Evolutionary conservation across 805 yeast species (phyloP).

Genomic region (Yarrowia sp.): DNA sequence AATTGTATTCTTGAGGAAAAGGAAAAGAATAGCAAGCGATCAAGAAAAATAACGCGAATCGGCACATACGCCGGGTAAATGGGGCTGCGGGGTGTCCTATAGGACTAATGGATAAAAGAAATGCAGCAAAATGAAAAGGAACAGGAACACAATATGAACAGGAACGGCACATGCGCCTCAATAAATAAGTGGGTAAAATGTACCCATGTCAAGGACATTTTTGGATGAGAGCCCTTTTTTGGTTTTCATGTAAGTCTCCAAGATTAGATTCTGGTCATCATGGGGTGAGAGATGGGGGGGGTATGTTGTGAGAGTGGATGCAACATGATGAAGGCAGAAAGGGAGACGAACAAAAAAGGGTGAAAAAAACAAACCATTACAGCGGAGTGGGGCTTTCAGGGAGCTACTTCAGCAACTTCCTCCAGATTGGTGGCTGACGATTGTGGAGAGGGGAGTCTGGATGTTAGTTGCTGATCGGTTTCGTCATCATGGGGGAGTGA

Average conservation of each 20-base stretch:
- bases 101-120: constrained; percentile 11
- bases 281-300: not conserved
- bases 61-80: constrained; percentile 16
- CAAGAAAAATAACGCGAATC: constrained; percentile 31
- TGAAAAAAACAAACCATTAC: constrained; percentile 6
- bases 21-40: constrained; percentile 35
- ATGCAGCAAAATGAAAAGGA: constrained; percentile 15
- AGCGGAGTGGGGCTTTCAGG: not conserved
- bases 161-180: constrained; percentile 37
- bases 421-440: not conserved
- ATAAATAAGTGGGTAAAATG: constrained; percentile 20
- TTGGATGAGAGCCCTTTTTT: constrained; percentile 3
- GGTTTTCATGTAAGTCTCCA: not conserved
- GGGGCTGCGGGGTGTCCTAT: constrained; percentile 23
- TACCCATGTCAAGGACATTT: not conserved
- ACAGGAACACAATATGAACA: constrained; percentile 16
- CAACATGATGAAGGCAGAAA: not conserved
- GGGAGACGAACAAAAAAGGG: not conserved
- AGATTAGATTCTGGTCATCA: not conserved
- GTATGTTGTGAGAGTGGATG: not conserved
- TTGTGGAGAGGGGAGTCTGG: constrained; percentile 6
- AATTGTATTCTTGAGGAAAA: constrained; percentile 35
- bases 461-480: constrained; percentile 10
- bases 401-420: constrained; percentile 1
- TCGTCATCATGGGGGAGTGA: not conserved